Base-by-base conservation (phyloP, 805 yeast genomes). In the Candida lessepsii region DNA sequence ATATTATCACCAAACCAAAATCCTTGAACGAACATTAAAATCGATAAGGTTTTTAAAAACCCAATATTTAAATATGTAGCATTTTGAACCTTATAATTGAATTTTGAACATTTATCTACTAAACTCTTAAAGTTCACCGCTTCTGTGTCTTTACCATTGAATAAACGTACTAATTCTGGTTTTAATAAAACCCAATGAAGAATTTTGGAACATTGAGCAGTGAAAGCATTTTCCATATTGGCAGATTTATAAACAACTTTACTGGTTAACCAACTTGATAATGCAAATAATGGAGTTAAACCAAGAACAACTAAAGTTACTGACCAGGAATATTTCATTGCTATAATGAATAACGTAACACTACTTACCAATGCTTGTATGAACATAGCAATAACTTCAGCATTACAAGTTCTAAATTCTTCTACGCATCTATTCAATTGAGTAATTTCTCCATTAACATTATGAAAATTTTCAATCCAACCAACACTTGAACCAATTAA, bases 1-100 rank as follows among this genome's bases (percentile, higher is more conserved):
- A 86, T 73, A 32, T 70, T 70, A 20, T 83, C 75, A 1, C 98
- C 99, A 63, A 83, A 91, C 87, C 95, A 89, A 52, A 93, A 86
- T 0, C 91, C 95, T 60, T 87, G 96, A 2, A 90, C 85, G 66
- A 91, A 89, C 80, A 89, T 81, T 54, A 80, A 56, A 27, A 87
- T 65, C 0, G 83, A 72, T 3, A 90, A 49, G 17, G 75, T 61
- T 50, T 82, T 75, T 37, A 83, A 59, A 0, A 75, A 30, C 0
- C 85, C 82, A 16, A 74, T 58, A 53, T 87, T 89, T 0, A 75
- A 52, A 9, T 81, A 65, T 4, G 78, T 61, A 11, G 69, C 73
- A 18, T 77, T 52, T n/a, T 77, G 67, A 29, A 71, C 52, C 31
- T 65, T 66, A 29, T 68, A 61, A 47, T 69, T 79, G 1, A 63